Conservation (phyloP, 116 monocot genomes). For the Papilionanthe hybrid region DNA sequence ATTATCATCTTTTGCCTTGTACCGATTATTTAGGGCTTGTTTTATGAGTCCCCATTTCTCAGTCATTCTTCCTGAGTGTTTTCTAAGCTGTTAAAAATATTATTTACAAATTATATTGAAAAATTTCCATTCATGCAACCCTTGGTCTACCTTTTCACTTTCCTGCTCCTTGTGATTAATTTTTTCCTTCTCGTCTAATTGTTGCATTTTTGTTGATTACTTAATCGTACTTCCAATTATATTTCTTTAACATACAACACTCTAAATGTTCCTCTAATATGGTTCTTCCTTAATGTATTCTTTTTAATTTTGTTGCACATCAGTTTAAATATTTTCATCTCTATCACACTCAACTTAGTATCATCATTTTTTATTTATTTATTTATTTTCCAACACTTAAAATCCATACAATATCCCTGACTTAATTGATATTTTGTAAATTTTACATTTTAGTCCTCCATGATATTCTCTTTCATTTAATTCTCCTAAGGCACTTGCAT, state of each 20-base stretch:
- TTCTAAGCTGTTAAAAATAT: too few relatives aligned
- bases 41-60: too few relatives aligned
- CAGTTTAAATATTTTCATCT: not conserved
- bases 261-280: not conserved
- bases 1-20: too few relatives aligned
- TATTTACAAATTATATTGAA: too few relatives aligned
- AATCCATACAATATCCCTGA: not conserved
- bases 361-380: not conserved
- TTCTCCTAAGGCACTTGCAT: not conserved
- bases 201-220: not conserved
- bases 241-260: not conserved
- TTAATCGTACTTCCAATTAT: not conserved
- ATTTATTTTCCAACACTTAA: not conserved
- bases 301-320: not conserved
- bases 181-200: too few relatives aligned
- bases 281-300: not conserved
- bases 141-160: too few relatives aligned
- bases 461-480: not conserved
- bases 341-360: not conserved
- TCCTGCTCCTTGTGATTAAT: too few relatives aligned
- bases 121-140: too few relatives aligned
- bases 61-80: too few relatives aligned
- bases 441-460: not conserved
- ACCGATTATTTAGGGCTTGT: too few relatives aligned
- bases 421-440: not conserved